Evolutionary conservation across 2,329 filamentous ascomycete genomes (phyloP).

Genomic region (Trichophyton rubrum): DNA sequence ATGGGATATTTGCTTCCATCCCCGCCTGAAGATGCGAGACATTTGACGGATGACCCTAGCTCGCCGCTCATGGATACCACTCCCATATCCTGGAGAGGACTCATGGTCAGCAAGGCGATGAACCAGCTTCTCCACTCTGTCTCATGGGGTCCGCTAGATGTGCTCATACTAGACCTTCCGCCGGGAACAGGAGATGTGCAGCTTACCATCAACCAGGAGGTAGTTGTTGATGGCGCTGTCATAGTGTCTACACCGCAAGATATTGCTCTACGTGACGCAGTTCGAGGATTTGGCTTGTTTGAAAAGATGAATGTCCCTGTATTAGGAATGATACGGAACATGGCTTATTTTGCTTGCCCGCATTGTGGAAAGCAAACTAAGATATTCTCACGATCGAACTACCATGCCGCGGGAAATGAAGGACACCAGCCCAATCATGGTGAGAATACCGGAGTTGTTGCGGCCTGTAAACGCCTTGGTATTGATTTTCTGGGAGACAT

Average conservation of each 20-base stretch:
- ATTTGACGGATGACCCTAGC: slow-evolving; percentile 16
- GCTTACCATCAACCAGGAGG: slow-evolving; percentile 89
- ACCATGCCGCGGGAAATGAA: slow-evolving; percentile 10
- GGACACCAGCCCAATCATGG: slow-evolving; percentile 15
- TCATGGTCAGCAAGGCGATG: slow-evolving; percentile 96
- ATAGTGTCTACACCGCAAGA: slow-evolving; percentile 92
- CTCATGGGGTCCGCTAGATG: slow-evolving; percentile 78
- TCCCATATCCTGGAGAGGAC: slow-evolving; percentile 84
- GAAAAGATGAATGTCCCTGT: slow-evolving; percentile 64
- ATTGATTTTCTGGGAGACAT: slow-evolving; percentile 81
- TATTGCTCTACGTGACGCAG: slow-evolving; percentile 78
- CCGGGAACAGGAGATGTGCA: slow-evolving; percentile 94
- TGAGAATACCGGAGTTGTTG: slow-evolving; percentile 49
- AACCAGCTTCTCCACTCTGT: slow-evolving; percentile 93
- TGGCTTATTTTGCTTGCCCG: slow-evolving; percentile 73
- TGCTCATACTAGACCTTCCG: slow-evolving; percentile 80
- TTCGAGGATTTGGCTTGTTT: slow-evolving; percentile 89
- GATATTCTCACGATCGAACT: slow-evolving; percentile 50
- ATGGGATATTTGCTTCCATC: slow-evolving; percentile 76
- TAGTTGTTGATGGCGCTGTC: slow-evolving; percentile 69
- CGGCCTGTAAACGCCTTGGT: slow-evolving; percentile 57
- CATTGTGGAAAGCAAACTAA: slow-evolving; percentile 61
- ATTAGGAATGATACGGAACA: slow-evolving; percentile 83
- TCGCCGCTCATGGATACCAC: slow-evolving; percentile 39
- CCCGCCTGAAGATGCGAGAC: slow-evolving; percentile 42